Percentiles rank a stretch among this genome's conserved stretches.
Evolutionary conservation across 2,329 filamentous ascomycete genomes (phyloP).

Genomic region (Calonectria pauciramosa): DNA sequence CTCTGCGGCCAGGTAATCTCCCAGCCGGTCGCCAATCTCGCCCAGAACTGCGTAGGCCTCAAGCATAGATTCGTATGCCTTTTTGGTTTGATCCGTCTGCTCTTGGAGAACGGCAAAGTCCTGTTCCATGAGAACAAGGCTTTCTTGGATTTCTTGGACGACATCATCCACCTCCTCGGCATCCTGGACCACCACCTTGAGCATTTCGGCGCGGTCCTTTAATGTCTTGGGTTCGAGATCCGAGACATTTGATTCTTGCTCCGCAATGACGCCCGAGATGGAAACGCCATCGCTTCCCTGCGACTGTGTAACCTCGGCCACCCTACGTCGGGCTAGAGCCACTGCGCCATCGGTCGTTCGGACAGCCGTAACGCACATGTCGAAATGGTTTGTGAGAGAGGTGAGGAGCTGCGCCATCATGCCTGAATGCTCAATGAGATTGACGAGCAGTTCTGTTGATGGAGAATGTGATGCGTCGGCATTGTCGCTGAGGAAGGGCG

Average conservation of each 20-base stretch:
- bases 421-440: constrained; percentile 80
- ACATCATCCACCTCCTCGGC: constrained; percentile 76
- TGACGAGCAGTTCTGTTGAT: constrained; percentile 68
- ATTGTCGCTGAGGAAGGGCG: constrained; percentile 49
- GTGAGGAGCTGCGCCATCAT: constrained; percentile 86
- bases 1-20: constrained; percentile 74
- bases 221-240: constrained; percentile 79
- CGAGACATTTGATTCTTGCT: constrained; percentile 65
- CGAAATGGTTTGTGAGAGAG: constrained; percentile 88
- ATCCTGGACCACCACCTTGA: constrained; percentile 83
- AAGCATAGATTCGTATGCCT: constrained; percentile 69
- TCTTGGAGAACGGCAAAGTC: constrained; percentile 74
- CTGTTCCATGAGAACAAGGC: constrained; percentile 81
- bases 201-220: constrained; percentile 85
- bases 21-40: constrained; percentile 75
- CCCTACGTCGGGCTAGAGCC: constrained; percentile 76
- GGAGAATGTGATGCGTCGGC: constrained; percentile 50
- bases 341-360: constrained; percentile 89
- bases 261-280: constrained; percentile 75
- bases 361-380: constrained; percentile 91
- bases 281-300: constrained; percentile 65
- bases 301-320: constrained; percentile 72
- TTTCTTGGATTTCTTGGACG: constrained; percentile 79
- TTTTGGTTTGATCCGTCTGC: constrained; percentile 66
- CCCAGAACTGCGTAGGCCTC: constrained; percentile 77